These are phyloP conservation scores for Candida taoyuanica DNA, from an alignment of 805 yeast genomes.

Conservation along the genomic window DNA sequence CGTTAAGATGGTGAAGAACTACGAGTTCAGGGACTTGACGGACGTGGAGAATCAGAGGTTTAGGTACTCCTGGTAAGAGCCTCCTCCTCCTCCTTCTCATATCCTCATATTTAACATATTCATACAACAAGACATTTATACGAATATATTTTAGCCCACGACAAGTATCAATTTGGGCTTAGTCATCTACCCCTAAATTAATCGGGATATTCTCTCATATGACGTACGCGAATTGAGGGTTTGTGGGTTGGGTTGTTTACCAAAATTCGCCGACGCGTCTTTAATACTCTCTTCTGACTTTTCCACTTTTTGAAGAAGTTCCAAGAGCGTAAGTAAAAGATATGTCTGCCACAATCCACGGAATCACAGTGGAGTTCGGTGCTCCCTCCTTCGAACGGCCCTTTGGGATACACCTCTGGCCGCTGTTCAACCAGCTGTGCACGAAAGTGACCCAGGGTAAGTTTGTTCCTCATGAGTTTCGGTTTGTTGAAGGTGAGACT, in stretches of 20 bases:
- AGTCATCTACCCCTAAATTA: too few species aligned
- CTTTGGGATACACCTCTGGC: slow-evolving; percentile 71
- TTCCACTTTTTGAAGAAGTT: neutral
- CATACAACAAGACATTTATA: too few species aligned
- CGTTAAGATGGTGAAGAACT: slow-evolving; percentile 30
- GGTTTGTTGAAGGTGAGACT: slow-evolving; percentile 59
- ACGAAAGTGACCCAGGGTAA: slow-evolving; percentile 42
- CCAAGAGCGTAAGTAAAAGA: neutral
- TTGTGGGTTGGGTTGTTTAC: too few species aligned
- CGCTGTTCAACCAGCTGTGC: slow-evolving; percentile 49
- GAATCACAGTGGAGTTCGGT: slow-evolving; percentile 1
- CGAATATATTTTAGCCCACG: too few species aligned
- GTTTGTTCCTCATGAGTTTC: slow-evolving; percentile 62
- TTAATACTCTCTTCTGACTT: neutral
- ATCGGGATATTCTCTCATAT: too few species aligned
- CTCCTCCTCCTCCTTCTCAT: too few species aligned
- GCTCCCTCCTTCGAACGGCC: slow-evolving; percentile 67
- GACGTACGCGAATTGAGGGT: too few species aligned
- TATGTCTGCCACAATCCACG: neutral
- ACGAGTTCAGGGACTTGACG: slow-evolving; percentile 52
- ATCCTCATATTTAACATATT: too few species aligned
- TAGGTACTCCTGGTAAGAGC: slow-evolving; percentile 37
- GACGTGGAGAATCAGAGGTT: slow-evolving; percentile 55
- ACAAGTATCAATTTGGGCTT: too few species aligned
- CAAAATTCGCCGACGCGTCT: slow-evolving; percentile 5